Percentiles rank a stretch among this genome's conserved stretches.
phyloP scores from a whole-genome alignment of 768 basidiomycete species.

The Boletales sp. region DNA sequence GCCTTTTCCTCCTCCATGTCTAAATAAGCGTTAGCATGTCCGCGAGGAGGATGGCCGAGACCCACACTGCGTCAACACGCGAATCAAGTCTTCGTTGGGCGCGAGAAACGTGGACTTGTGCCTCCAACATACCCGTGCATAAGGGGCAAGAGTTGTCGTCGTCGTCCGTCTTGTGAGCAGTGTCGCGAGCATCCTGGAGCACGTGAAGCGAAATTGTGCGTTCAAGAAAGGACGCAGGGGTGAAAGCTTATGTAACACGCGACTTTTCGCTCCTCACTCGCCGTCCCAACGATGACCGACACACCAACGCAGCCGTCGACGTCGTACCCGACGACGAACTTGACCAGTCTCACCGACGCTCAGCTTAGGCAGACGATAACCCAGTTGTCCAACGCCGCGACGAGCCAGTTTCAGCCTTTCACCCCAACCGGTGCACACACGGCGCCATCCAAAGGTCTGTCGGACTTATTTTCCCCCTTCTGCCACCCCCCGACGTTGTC shows the following conservation, averaged over 20 bases:
- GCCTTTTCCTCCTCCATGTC: constrained; percentile 45
- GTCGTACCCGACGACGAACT: constrained; percentile 32
- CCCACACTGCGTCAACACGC: constrained; percentile 43
- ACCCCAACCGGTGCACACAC: constrained; percentile 28
- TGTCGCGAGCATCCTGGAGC: constrained; percentile 17
- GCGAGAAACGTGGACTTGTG: constrained; percentile 17
- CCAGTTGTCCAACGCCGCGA: constrained; percentile 43
- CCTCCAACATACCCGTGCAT: constrained; percentile 9
- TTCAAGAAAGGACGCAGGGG: neutral
- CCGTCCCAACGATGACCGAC: constrained; percentile 23
- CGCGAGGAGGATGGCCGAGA: neutral
- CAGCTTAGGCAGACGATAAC: constrained; percentile 63
- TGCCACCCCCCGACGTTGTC: constrained; percentile 13
- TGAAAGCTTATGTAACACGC: constrained; percentile 25
- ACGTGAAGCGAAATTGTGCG: neutral
- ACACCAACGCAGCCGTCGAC: constrained; percentile 25
- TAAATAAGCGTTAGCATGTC: constrained; percentile 1
- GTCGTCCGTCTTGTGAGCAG: constrained; percentile 5
- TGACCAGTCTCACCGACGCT: constrained; percentile 52
- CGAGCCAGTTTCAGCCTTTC: constrained; percentile 35
- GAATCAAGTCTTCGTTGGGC: constrained; percentile 37
- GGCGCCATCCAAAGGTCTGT: constrained; percentile 28
- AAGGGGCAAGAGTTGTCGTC: neutral
- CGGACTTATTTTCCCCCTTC: neutral
- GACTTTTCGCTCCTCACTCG: constrained; percentile 7